phyloP scores from a whole-genome alignment of 768 basidiomycete genomes.

The Russula abietina region DNA sequence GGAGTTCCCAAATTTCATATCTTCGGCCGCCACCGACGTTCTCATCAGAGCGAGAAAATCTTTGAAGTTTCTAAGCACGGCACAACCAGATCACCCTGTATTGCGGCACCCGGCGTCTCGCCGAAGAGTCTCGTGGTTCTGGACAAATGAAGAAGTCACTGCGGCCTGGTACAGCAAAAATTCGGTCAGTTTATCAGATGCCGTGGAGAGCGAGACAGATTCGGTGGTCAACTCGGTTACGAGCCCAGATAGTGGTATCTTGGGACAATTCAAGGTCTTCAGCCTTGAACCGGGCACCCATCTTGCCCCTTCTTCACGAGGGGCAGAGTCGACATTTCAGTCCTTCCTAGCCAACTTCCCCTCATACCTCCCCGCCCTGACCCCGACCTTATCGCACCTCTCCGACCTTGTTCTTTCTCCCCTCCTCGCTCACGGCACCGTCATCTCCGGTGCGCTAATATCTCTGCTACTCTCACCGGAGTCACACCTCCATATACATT shows the following conservation, averaged over 20 bases:
- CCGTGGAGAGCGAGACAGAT: neutral
- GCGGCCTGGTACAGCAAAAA: slow-evolving; percentile 37
- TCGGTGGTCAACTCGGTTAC: neutral
- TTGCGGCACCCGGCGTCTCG: slow-evolving; percentile 31
- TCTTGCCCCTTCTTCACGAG: slow-evolving; percentile 27
- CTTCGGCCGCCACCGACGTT: slow-evolving; percentile 41
- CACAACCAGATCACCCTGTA: slow-evolving; percentile 58
- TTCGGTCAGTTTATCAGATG: neutral
- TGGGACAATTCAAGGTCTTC: slow-evolving; percentile 46
- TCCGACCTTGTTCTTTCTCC: slow-evolving; percentile 56
- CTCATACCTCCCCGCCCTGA: slow-evolving; percentile 47
- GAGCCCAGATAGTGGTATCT: neutral
- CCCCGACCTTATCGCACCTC: slow-evolving; percentile 59
- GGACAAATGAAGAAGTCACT: slow-evolving; percentile 50
- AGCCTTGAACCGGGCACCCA: slow-evolving; percentile 59
- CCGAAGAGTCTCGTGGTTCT: slow-evolving; percentile 50
- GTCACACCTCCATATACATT: slow-evolving; percentile 59
- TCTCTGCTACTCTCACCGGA: slow-evolving; percentile 56
- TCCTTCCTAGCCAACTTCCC: slow-evolving; percentile 58
- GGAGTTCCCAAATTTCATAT: slow-evolving; percentile 62
- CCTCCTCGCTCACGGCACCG: slow-evolving; percentile 54
- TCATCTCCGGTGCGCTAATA: slow-evolving; percentile 62
- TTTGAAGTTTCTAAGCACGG: slow-evolving; percentile 54
- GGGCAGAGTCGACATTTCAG: slow-evolving; percentile 33
- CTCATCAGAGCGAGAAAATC: slow-evolving; percentile 66